phyloP scores from a whole-genome alignment of 495 filamentous ascomycete genomes.

The Xylaria intraflava region DNA sequence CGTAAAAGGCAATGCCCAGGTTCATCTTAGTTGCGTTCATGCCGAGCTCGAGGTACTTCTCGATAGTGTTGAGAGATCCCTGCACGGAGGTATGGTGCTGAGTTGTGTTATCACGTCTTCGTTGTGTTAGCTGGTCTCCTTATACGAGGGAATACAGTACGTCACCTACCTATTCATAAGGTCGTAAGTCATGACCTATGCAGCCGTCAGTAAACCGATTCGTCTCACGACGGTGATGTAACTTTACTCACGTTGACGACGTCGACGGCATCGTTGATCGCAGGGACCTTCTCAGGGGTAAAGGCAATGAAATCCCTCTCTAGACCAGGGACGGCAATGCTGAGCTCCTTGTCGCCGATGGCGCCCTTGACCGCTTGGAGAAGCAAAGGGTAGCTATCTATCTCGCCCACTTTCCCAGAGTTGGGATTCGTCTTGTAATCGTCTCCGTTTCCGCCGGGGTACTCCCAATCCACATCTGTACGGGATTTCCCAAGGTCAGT shows the following conservation, averaged over 20 bases:
- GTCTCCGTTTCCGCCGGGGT: slow-evolving; percentile 57
- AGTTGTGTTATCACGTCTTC: slow-evolving; percentile 51
- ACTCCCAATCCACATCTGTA: slow-evolving; percentile 60
- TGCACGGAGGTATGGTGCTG: slow-evolving; percentile 50
- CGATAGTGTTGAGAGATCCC: slow-evolving; percentile 43
- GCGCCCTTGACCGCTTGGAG: slow-evolving; percentile 49
- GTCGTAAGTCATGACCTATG: slow-evolving; percentile 56
- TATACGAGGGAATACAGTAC: neutral
- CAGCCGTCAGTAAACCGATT: neutral
- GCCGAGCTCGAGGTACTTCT: slow-evolving; percentile 50
- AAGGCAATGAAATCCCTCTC: slow-evolving; percentile 57
- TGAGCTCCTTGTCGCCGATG: slow-evolving; percentile 54
- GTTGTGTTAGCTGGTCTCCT: neutral
- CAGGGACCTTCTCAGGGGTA: slow-evolving; percentile 48
- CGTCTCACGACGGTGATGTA: neutral
- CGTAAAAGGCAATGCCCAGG: slow-evolving; percentile 61
- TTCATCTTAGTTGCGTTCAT: slow-evolving; percentile 50
- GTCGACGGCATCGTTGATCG: slow-evolving; percentile 55
- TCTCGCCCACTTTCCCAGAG: slow-evolving; percentile 48
- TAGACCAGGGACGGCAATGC: slow-evolving; percentile 56
- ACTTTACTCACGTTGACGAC: slow-evolving; percentile 46
- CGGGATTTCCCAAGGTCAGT: neutral
- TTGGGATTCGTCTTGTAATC: slow-evolving; percentile 56
- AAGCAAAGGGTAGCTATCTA: slow-evolving; percentile 53
- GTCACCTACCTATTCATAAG: slow-evolving; percentile 51